Evolutionary conservation across 2,329 filamentous ascomycete genomes (phyloP), one percentile per base, ranked within the genome.

Genomic region (Ascosphaera aggregata): DNA sequence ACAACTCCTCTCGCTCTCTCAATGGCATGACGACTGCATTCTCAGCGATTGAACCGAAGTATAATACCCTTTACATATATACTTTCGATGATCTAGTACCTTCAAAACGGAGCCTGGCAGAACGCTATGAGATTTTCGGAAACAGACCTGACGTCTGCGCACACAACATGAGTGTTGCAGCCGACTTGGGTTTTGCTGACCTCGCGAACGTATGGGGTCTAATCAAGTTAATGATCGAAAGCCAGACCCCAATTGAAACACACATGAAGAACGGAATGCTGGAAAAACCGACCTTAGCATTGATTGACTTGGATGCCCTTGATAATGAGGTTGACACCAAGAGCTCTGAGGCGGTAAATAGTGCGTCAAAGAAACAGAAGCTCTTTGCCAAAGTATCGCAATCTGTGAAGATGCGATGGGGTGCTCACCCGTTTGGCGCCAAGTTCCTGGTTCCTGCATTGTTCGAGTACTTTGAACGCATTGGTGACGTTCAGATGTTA

Each of bases 171-270:
- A 59, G 60, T 1, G 73, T 91, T 36, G 85, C 86, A 7, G 66
- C 73, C 46, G 74, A 71, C 44, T 67, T 77, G 46, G 80, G 76
- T 3, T 69, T 72, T 44, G 54, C 64, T 11, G 80, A 93, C 45
- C 58, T 91, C 20, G 76, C 78, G 18, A 72, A 82, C 47, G 70
- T 92, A 4, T 98, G 89, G 89, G 71, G 70, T 37, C 76, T 94
- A 45, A 65, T 82, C 40, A 76, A 72, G 15, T 62, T 94, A 42
- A 64, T 95, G 4, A 61, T 95, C 36, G 73, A 74, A 45, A 78
- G 80, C 46, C 73, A 81, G 35, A 74, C n/a, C n/a, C n/a, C n/a
- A n/a, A n/a, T n/a, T n/a, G n/a, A n/a, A n/a, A n/a, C n/a, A n/a
- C n/a, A n/a, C n/a, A n/a, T n/a, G n/a, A n/a, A n/a, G n/a, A n/a